These are phyloP conservation scores for Phytophthora rubi DNA, from an alignment of 352 stramenopile genomes.

Conservation along the genomic window DNA sequence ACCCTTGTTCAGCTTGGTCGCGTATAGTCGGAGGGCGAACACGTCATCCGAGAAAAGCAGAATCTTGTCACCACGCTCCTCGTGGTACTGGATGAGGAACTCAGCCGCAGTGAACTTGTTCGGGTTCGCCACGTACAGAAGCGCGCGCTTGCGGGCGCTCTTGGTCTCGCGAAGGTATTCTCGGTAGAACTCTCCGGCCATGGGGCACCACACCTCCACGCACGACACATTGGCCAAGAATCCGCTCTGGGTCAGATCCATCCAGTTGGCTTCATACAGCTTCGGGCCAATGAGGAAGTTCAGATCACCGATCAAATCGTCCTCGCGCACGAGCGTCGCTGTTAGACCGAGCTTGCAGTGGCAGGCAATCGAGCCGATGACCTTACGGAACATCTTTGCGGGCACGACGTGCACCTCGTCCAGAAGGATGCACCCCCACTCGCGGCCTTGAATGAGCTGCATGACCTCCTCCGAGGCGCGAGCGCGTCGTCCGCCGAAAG, in stretches of 20 bases:
- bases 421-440: slow-evolving; percentile 98
- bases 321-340: slow-evolving; percentile 98
- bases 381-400: slow-evolving; percentile 98
- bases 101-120: slow-evolving; percentile 97
- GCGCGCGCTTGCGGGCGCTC: slow-evolving; percentile 90
- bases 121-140: slow-evolving; percentile 99
- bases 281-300: slow-evolving; percentile 99
- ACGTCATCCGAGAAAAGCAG: slow-evolving; percentile 99
- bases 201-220: slow-evolving; percentile 99
- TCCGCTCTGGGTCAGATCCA: slow-evolving; percentile 98
- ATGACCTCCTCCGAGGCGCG: slow-evolving; percentile 95
- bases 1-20: slow-evolving; percentile 87
- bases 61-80: slow-evolving; percentile 98
- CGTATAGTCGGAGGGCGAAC: slow-evolving; percentile 96
- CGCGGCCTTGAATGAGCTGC: slow-evolving; percentile 95
- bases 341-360: slow-evolving; percentile 99
- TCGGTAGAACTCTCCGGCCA: slow-evolving; percentile 98
- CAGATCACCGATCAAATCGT: slow-evolving; percentile 99
- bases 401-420: slow-evolving; percentile 99
- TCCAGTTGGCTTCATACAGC: slow-evolving; percentile 98
- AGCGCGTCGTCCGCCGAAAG: slow-evolving; percentile 91
- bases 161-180: slow-evolving; percentile 88
- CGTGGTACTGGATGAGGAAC: slow-evolving; percentile 98
- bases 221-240: slow-evolving; percentile 98
- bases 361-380: slow-evolving; percentile 93